Evolutionary conservation across 2,329 filamentous ascomycete species (phyloP).

Genomic region (Curvularia verruculosa): DNA sequence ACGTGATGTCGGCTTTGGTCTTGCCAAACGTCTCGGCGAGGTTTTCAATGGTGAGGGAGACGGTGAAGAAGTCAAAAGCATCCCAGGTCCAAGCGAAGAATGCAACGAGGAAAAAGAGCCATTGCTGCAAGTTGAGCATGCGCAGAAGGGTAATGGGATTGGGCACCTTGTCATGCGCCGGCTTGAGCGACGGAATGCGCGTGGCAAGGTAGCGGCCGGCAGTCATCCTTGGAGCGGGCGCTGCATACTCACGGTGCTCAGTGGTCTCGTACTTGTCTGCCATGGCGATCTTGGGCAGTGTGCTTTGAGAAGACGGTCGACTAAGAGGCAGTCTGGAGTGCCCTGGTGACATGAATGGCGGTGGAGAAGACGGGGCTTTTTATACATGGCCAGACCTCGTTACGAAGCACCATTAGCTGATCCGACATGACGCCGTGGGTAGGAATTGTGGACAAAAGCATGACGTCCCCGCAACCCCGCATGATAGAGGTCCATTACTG

Average conservation of each 20-base stretch:
- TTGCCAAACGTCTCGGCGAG: conserved; percentile 61
- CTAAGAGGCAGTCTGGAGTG: background rate
- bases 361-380: conserved; percentile 7
- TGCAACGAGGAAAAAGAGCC: conserved; percentile 62
- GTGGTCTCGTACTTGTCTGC: conserved; percentile 23
- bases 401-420: conserved; percentile 2
- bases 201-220: conserved; percentile 59
- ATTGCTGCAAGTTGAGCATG: conserved; percentile 61
- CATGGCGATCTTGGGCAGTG: conserved; percentile 20
- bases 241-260: conserved; percentile 26
- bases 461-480: conserved; percentile 26
- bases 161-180: conserved; percentile 60
- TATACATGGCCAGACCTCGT: background rate
- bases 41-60: conserved; percentile 61
- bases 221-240: conserved; percentile 24
- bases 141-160: conserved; percentile 61
- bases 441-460: conserved; percentile 4
- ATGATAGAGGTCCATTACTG: conserved; percentile 10
- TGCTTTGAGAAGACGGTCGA: background rate
- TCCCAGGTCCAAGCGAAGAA: conserved; percentile 57
- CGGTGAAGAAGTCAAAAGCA: conserved; percentile 68
- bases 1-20: conserved; percentile 64
- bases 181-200: conserved; percentile 60
- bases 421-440: conserved; percentile 7
- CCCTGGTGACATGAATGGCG: background rate